These are phyloP conservation scores for Stephanocyclus meneghinianus DNA, from an alignment of 352 stramenopile species.

Conservation along the genomic window DNA sequence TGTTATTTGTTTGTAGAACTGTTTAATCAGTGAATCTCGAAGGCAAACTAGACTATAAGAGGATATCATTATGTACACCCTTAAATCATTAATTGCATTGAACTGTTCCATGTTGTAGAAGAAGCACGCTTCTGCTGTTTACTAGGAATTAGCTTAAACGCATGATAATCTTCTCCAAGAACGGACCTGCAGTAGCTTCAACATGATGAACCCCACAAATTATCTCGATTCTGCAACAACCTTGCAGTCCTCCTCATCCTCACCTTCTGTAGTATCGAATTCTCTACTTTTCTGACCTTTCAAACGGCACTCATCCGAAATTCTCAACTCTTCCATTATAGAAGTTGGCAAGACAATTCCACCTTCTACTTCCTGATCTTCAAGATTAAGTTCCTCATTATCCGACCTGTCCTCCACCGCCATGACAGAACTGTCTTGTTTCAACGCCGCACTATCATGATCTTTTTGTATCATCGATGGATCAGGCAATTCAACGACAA, in stretches of 20 bases:
- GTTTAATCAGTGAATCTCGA: too few relatives aligned
- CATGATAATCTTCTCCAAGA: neutral
- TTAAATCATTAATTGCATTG: too few relatives aligned
- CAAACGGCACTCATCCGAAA: constrained; percentile 1
- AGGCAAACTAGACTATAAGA: too few relatives aligned
- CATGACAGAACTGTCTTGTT: constrained; percentile 8
- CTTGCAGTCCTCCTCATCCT: neutral
- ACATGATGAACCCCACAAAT: neutral
- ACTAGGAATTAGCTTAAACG: neutral
- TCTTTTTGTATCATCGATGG: constrained; percentile 9
- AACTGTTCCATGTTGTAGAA: too few relatives aligned
- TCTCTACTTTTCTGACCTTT: constrained; percentile 6
- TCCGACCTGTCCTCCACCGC: constrained; percentile 15
- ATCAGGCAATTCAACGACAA: constrained; percentile 9
- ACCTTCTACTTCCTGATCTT: constrained; percentile 7
- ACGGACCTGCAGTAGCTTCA: neutral
- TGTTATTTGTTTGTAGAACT: too few relatives aligned
- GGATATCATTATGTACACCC: too few relatives aligned
- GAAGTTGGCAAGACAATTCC: constrained; percentile 4
- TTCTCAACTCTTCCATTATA: constrained; percentile 15
- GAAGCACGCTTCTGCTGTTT: neutral
- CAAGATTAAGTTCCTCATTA: constrained; percentile 15
- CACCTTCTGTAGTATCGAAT: constrained; percentile 10
- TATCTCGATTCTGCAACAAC: neutral
- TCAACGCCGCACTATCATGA: neutral